Percentiles rank a stretch among this genome's conserved stretches.
phyloP scores from a whole-genome alignment of 176 grass and related monocot species.

The Juncus effusus region DNA sequence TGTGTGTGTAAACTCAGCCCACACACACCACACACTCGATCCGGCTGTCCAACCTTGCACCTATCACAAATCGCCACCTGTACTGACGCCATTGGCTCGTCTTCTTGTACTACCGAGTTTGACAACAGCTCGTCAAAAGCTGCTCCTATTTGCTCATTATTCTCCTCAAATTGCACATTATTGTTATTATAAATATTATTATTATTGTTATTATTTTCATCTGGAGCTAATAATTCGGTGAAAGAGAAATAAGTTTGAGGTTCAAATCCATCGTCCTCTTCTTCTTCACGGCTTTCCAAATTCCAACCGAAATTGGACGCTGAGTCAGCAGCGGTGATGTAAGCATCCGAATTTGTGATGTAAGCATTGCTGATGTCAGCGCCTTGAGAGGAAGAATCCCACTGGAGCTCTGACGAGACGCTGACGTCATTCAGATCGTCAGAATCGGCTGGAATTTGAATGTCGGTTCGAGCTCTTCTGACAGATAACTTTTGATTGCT shows the following conservation, averaged over 20 bases:
- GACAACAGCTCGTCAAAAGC: slow-evolving; percentile 1
- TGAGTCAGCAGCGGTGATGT: neutral
- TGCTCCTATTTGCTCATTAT: slow-evolving; percentile 1
- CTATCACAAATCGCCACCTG: slow-evolving; percentile 20
- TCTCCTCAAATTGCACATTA: slow-evolving; percentile 12
- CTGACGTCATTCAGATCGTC: slow-evolving; percentile 31
- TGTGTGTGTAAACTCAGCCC: slow-evolving; percentile 34
- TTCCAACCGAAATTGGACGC: slow-evolving; percentile 8
- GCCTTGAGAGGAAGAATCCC: slow-evolving; percentile 45
- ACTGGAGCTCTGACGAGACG: slow-evolving; percentile 44
- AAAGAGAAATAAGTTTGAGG: slow-evolving; percentile 56
- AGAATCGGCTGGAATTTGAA: slow-evolving; percentile 32
- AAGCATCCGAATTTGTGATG: slow-evolving; percentile 14
- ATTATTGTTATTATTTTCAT: slow-evolving; percentile 19
- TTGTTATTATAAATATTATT: neutral
- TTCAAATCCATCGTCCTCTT: slow-evolving; percentile 36
- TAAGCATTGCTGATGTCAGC: slow-evolving; percentile 24
- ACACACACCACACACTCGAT: slow-evolving; percentile 36
- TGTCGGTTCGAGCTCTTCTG: slow-evolving; percentile 49
- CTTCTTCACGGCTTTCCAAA: slow-evolving; percentile 17
- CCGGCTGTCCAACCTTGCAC: slow-evolving; percentile 28
- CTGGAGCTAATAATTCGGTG: slow-evolving; percentile 42
- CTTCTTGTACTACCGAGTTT: neutral
- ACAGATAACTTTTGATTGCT: slow-evolving; percentile 64
- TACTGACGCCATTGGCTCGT: neutral